Evolutionary conservation across 257 asterid genomes (phyloP).

Genomic region (Solanum appendiculatum): DNA sequence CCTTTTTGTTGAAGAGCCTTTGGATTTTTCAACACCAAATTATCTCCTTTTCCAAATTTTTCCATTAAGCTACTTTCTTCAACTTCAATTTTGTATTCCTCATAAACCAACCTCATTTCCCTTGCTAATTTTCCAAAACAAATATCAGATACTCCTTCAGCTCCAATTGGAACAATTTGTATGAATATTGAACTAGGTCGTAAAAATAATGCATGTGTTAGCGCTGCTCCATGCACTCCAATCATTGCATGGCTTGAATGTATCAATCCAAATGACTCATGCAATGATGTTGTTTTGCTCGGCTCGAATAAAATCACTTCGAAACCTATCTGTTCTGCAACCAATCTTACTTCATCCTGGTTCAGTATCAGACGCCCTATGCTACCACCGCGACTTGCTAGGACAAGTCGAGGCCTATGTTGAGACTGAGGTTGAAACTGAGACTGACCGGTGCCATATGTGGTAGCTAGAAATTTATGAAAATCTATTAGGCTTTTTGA

Average conservation of each 20-base stretch:
- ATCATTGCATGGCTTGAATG: constrained; percentile 6
- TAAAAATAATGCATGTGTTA: constrained; percentile 5
- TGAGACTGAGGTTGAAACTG: not conserved
- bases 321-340: not conserved
- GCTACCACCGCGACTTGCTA: not conserved
- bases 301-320: not conserved
- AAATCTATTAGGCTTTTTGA: constrained; percentile 2
- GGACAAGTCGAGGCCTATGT: not conserved
- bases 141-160: not conserved
- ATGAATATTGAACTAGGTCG: not conserved
- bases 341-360: not conserved
- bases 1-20: not conserved
- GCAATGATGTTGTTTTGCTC: not conserved
- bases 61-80: constrained; percentile 3
- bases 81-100: not conserved
- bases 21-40: not conserved
- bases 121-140: not conserved
- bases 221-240: constrained; percentile 8
- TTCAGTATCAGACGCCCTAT: not conserved
- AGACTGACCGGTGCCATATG: not conserved
- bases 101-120: not conserved
- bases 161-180: constrained; percentile 5
- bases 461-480: not conserved
- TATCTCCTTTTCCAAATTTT: not conserved
- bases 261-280: not conserved